Evolutionary conservation across 2,329 filamentous ascomycete species (phyloP).

Genomic region (Lasiodiplodia gonubiensis): DNA sequence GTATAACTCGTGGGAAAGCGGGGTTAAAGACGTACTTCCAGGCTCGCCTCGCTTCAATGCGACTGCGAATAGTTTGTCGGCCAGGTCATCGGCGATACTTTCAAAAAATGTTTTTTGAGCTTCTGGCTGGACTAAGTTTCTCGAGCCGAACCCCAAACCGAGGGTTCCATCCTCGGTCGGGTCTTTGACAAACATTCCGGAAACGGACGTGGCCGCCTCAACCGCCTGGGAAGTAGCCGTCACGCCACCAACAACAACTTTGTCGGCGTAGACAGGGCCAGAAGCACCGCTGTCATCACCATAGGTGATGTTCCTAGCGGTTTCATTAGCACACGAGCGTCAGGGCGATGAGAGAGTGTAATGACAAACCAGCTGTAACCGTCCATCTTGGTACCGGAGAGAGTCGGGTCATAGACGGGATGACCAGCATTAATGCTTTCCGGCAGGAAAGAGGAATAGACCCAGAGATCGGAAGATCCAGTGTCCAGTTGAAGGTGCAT

Average conservation of each 20-base stretch:
- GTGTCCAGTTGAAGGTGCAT: constrained; percentile 75
- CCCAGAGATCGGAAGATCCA: constrained; percentile 71
- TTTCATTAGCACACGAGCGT: not conserved
- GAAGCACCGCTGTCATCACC: constrained; percentile 68
- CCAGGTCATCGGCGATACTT: constrained; percentile 59
- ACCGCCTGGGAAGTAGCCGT: constrained; percentile 67
- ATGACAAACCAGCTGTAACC: constrained; percentile 61
- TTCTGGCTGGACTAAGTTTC: constrained; percentile 54
- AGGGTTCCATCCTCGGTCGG: constrained; percentile 43
- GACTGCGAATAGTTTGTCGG: constrained; percentile 63
- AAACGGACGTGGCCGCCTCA: constrained; percentile 67
- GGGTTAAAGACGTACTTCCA: constrained; percentile 34
- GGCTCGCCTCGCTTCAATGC: constrained; percentile 58
- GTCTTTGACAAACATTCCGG: constrained; percentile 58
- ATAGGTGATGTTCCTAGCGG: constrained; percentile 51
- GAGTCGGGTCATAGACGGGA: constrained; percentile 62
- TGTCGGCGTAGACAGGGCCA: constrained; percentile 70
- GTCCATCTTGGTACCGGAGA: constrained; percentile 51
- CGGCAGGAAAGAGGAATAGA: constrained; percentile 66
- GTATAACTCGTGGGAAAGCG: not conserved
- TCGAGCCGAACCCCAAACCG: constrained; percentile 9
- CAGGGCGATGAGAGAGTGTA: too few relatives aligned
- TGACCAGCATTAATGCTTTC: constrained; percentile 60
- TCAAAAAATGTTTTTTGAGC: constrained; percentile 66
- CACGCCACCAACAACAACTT: constrained; percentile 65